A percentile compares a stretch with the other conserved stretches of the same genome.
Evolutionary conservation across 2,329 filamentous ascomycete genomes (phyloP).

Genomic region (Stachybotrys chartarum): DNA sequence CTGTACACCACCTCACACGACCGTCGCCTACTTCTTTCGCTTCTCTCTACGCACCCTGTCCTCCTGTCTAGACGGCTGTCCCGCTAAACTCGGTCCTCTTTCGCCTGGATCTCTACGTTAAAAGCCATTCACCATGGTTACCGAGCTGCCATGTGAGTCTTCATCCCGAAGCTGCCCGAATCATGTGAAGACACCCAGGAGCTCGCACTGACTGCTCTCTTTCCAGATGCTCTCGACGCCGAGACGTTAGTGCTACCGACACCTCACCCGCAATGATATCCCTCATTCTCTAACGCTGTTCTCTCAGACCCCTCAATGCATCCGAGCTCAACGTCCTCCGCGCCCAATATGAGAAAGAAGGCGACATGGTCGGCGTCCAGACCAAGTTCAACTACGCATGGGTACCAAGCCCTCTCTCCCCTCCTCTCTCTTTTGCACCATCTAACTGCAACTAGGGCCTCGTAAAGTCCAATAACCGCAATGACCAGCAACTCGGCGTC

Average conservation of each 20-base stretch:
- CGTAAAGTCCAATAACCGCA: slow-evolving; percentile 80
- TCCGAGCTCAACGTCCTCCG: slow-evolving; percentile 90
- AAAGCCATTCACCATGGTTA: slow-evolving; percentile 29
- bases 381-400: slow-evolving; percentile 99
- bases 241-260: slow-evolving; percentile 62
- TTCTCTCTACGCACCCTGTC: background rate
- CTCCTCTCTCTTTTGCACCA: background rate
- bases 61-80: too few species aligned
- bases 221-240: slow-evolving; percentile 86
- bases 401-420: slow-evolving; percentile 46
- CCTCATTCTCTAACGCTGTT: slow-evolving; percentile 6
- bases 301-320: slow-evolving; percentile 70
- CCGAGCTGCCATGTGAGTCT: slow-evolving; percentile 41
- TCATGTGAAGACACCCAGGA: slow-evolving; percentile 7
- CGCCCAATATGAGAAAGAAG: slow-evolving; percentile 94
- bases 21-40: background rate
- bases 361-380: slow-evolving; percentile 91
- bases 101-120: background rate
- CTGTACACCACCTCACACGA: too few species aligned
- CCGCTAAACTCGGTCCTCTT: too few species aligned
- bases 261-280: slow-evolving; percentile 3
- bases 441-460: slow-evolving; percentile 59
- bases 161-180: slow-evolving; percentile 5
- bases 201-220: slow-evolving; percentile 9
- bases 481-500: slow-evolving; percentile 90